A percentile compares a stretch with the other conserved stretches of the same genome.
phyloP scores from a whole-genome alignment of 2,329 filamentous ascomycete species.

The Trichothecium sympodiale region DNA sequence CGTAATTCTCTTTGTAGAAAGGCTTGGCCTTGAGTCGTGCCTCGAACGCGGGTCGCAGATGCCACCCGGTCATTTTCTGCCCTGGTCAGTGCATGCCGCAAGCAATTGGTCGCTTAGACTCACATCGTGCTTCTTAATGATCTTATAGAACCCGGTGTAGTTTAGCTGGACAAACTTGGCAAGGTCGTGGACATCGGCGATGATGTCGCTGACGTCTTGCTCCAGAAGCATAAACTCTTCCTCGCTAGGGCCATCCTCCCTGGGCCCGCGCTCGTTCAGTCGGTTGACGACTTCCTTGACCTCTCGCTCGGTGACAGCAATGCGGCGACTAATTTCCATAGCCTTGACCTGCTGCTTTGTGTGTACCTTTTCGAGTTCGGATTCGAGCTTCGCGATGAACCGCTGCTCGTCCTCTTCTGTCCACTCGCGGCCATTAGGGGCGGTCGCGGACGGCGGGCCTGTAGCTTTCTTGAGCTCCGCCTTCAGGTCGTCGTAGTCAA shows the following conservation, averaged over 20 bases:
- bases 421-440: conserved; percentile 54
- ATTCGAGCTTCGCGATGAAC: conserved; percentile 80
- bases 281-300: conserved; percentile 78
- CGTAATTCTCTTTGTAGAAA: conserved; percentile 98
- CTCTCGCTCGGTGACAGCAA: conserved; percentile 78
- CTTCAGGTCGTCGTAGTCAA: conserved; percentile 93
- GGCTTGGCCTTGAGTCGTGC: conserved; percentile 89
- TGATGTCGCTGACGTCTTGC: conserved; percentile 92
- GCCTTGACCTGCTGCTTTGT: conserved; percentile 96
- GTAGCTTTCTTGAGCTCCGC: conserved; percentile 67
- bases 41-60: conserved; percentile 91
- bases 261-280: conserved; percentile 51
- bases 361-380: conserved; percentile 93
- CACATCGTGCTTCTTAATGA: conserved; percentile 99
- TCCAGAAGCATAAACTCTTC: conserved; percentile 92
- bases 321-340: conserved; percentile 86
- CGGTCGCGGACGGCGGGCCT: conserved; percentile 30
- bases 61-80: conserved; percentile 89
- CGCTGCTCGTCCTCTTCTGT: conserved; percentile 81
- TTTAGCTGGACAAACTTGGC: conserved; percentile 98
- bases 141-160: conserved; percentile 99
- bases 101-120: conserved; percentile 23
- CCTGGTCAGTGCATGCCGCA: conserved; percentile 9
- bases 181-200: conserved; percentile 94
- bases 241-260: conserved; percentile 57